Base-by-base conservation (phyloP, 441 rosid genomes). In the Euphorbia corollata region DNA sequence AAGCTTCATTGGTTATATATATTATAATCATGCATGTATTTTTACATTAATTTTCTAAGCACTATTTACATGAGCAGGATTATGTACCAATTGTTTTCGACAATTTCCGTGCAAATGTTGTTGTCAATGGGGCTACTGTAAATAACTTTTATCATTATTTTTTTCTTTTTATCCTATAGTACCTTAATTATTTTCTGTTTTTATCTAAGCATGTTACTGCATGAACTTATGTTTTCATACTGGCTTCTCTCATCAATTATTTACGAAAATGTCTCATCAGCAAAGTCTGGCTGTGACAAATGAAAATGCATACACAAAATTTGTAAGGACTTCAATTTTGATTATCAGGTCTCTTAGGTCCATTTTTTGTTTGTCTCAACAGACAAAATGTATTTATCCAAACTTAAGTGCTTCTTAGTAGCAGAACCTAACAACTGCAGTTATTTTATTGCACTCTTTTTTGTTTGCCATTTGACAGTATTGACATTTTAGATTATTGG, bases 81-180 rank as follows among this genome's bases (percentile, higher is more conserved):
- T 90, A 88, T 75, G 95, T 90, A 67, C 97, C 97, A 11, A 90
- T 95, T 55, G 97, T 90, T 64, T 88, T 90, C 73, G 97, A 90
- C 84, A 90, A 90, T 83, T 90, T 90, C 86, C 87, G 97, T 68
- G 97, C 97, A 69, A 90, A 90, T 80, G 95, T 90, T 80, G 95
- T 90, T 38, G 97, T 90, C 39, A 86, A 90, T 75, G 97, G 97
- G n/a, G 78, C 73, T 68, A 90, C 95, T 4, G 89, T 59, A 90
- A 90, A 95, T 90, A 80, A 79, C 32, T 61, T 27, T 19, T 63
- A 54, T 57, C 38, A 18, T 22, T 4, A n/a, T 18, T 3, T 67
- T 55, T 23, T 23, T 41, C 7, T 39, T n/a, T 32, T 11, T 18
- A 45, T 7, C 11, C 5, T 19, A 3, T 39, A 4, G 32, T 27